phyloP scores from a whole-genome alignment of 176 grass and related monocot genomes.

The Calamus simplicifolius region DNA sequence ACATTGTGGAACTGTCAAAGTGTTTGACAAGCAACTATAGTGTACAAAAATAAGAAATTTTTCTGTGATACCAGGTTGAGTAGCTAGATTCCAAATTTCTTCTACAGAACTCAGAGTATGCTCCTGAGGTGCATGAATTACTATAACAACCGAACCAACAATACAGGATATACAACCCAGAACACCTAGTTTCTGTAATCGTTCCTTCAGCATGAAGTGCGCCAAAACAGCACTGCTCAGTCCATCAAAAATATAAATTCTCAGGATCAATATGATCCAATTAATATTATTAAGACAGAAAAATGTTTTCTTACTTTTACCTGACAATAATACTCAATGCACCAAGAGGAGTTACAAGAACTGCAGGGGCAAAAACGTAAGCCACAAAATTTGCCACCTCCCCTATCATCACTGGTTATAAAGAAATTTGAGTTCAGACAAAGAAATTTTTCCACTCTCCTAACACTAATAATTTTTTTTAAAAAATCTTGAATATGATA shows the following conservation, averaged over 20 bases:
- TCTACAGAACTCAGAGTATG: constrained; percentile 58
- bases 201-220: constrained; percentile 83
- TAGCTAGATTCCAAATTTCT: constrained; percentile 90
- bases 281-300: neutral
- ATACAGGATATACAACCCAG: constrained; percentile 88
- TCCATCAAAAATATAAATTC: neutral
- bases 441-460: neutral
- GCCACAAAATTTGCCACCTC: constrained; percentile 88
- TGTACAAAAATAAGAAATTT: neutral
- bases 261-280: neutral
- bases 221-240: constrained; percentile 58
- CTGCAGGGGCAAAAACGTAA: constrained; percentile 78
- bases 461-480: no score
- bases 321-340: constrained; percentile 92
- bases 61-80: constrained; percentile 47
- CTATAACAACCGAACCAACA: constrained; percentile 87
- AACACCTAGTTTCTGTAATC: constrained; percentile 59
- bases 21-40: neutral
- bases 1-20: no score
- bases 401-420: constrained; percentile 65
- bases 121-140: constrained; percentile 85
- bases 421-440: constrained; percentile 14
- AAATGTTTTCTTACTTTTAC: constrained; percentile 22
- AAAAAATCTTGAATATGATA: no score
- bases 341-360: constrained; percentile 91